Evolutionary conservation across 2,329 filamentous ascomycete species (phyloP).

Genomic region (Sporothrix schenckii): DNA sequence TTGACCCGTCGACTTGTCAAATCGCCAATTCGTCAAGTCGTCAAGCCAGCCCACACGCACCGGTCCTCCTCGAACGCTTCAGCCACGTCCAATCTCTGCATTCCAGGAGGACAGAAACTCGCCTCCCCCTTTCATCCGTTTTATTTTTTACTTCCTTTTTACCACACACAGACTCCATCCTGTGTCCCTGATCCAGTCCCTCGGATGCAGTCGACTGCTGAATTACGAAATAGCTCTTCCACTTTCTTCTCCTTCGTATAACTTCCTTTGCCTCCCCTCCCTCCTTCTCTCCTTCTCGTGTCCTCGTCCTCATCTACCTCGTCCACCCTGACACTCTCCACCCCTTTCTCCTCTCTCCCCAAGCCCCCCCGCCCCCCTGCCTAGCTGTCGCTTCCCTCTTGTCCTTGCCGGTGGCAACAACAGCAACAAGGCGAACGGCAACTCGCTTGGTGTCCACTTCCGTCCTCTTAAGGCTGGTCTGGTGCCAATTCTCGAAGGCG

Average conservation of each 20-base stretch:
- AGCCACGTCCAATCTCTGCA: conserved; percentile 14
- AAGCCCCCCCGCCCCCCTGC: conserved; percentile 17
- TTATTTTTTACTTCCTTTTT: not conserved
- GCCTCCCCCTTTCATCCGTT: conserved; percentile 17
- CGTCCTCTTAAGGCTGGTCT: conserved; percentile 16
- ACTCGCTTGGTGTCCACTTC: conserved; percentile 17
- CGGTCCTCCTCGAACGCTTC: conserved; percentile 21
- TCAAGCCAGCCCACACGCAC: not conserved
- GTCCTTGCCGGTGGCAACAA: conserved; percentile 24
- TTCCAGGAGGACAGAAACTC: not conserved
- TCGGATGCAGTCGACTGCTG: conserved; percentile 25
- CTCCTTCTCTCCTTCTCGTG: conserved; percentile 3
- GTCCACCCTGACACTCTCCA: not conserved
- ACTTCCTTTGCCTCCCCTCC: not conserved
- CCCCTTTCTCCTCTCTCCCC: not conserved
- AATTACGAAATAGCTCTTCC: conserved; percentile 13
- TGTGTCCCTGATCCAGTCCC: conserved; percentile 22
- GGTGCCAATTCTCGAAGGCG: not conserved
- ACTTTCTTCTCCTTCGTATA: conserved; percentile 3
- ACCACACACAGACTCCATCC: not conserved
- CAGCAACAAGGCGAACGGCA: not conserved
- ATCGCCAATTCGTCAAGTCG: not conserved
- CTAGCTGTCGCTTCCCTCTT: conserved; percentile 24
- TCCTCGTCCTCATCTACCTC: not conserved
- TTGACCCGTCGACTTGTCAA: not conserved